A percentile compares a stretch with the other conserved stretches of the same genome.
phyloP scores from a whole-genome alignment of 169 alveolate species.

The Cryptosporidium ryanae region DNA sequence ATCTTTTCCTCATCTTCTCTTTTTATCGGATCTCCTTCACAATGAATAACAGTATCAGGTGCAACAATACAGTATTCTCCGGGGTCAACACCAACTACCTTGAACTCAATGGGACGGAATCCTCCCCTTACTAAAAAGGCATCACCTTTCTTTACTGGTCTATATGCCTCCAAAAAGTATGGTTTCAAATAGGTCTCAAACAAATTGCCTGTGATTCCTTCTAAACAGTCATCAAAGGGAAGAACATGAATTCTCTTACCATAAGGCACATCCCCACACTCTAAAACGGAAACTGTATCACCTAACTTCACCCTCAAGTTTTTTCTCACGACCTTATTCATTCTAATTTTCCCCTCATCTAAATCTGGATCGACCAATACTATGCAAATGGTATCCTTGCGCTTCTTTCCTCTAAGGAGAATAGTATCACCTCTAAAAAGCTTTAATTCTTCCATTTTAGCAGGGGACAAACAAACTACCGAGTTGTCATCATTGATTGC shows the following conservation, averaged over 20 bases:
- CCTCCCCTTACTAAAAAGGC: conserved; percentile 99
- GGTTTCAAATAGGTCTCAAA: conserved; percentile 98
- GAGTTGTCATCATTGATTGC: conserved; percentile 99
- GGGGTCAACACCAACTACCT: conserved; percentile 99
- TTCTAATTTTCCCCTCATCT: conserved; percentile 96
- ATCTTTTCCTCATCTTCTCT: conserved; percentile 99
- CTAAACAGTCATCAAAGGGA: conserved; percentile 99
- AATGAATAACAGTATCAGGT: conserved; percentile 96
- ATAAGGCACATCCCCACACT: conserved; percentile 97
- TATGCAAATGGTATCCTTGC: conserved; percentile 98
- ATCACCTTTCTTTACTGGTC: conserved; percentile 99
- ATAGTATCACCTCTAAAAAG: conserved; percentile 99
- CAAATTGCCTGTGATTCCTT: conserved; percentile 98
- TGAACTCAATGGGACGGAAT: conserved; percentile 98
- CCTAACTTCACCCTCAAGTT: conserved; percentile 98
- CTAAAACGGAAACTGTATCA: conserved; percentile 94
- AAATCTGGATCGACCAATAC: conserved; percentile 96
- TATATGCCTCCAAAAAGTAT: conserved; percentile 98
- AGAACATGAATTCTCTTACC: conserved; percentile 98
- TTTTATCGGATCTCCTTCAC: conserved; percentile 98
- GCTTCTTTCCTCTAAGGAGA: conserved; percentile 97
- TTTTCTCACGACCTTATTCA: conserved; percentile 96
- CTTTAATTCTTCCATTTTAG: conserved; percentile 95
- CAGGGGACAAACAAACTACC: conserved; percentile 95
- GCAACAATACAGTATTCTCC: conserved; percentile 99